phyloP scores from a whole-genome alignment of 495 filamentous ascomycete species.

The Xylaria bambusicola region DNA sequence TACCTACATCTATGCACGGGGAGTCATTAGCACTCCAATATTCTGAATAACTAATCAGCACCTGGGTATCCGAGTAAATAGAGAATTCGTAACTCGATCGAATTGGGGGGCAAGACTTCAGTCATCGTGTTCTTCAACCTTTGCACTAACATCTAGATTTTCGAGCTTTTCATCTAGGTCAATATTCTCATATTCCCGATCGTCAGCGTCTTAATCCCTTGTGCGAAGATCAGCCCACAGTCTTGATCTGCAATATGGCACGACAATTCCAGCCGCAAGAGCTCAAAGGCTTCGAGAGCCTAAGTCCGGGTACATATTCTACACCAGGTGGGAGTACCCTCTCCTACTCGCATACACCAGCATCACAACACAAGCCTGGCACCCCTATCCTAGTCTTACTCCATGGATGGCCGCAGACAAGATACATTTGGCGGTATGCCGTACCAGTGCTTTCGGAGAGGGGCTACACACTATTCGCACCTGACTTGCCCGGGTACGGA shows the following conservation, averaged over 20 bases:
- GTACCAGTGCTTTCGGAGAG: conserved; percentile 23
- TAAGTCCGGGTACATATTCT: conserved; percentile 2
- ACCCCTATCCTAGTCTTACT: conserved; percentile 33
- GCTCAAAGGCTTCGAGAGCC: background rate
- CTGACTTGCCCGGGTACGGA: conserved; percentile 53
- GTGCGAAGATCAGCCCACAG: background rate
- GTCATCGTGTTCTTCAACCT: too few species aligned
- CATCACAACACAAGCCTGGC: background rate
- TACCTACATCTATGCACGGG: too few species aligned
- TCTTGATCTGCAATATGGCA: background rate
- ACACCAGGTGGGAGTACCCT: conserved; percentile 7
- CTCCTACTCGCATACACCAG: conserved; percentile 21
- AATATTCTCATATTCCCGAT: too few species aligned
- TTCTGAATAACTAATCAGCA: too few species aligned
- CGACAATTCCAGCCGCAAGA: background rate
- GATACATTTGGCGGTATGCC: conserved; percentile 11
- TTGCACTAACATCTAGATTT: too few species aligned
- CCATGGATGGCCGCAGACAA: conserved; percentile 38
- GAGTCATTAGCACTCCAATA: too few species aligned
- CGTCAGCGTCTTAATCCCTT: too few species aligned
- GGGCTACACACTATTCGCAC: conserved; percentile 40
- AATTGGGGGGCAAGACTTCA: too few species aligned
- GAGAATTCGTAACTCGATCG: too few species aligned
- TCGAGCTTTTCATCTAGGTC: too few species aligned
- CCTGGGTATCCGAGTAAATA: too few species aligned